Evolutionary conservation across 1,284 basidiomycete species (phyloP).

Genomic region (Mycosarcoma maydis): DNA sequence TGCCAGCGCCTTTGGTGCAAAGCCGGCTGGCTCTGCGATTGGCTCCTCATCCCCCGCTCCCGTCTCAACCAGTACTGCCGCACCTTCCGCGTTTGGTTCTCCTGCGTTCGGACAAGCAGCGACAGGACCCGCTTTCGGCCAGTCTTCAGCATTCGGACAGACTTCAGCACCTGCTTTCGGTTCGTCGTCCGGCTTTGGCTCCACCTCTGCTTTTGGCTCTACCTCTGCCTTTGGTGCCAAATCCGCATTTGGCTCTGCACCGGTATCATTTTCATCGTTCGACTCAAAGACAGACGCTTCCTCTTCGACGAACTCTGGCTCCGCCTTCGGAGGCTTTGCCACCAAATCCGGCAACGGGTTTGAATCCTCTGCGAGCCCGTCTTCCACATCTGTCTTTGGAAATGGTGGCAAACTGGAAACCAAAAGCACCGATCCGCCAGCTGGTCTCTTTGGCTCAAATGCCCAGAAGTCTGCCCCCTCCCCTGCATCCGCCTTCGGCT

Average conservation of each 20-base stretch:
- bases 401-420: constrained; percentile 36
- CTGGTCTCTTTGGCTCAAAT: constrained; percentile 11
- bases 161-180: constrained; percentile 49
- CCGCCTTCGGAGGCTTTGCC: constrained; percentile 41
- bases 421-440: constrained; percentile 5
- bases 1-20: constrained; percentile 16
- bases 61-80: neutral
- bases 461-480: constrained; percentile 2
- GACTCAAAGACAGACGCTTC: constrained; percentile 10
- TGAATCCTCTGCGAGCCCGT: constrained; percentile 9
- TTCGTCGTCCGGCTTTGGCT: constrained; percentile 63
- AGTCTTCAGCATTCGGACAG: constrained; percentile 44
- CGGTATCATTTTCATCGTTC: constrained; percentile 24
- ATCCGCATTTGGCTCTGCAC: constrained; percentile 46
- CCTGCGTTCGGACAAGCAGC: constrained; percentile 65
- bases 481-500: constrained; percentile 21
- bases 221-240: constrained; percentile 33
- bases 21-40: constrained; percentile 29
- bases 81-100: constrained; percentile 59
- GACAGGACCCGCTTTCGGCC: constrained; percentile 46
- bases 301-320: constrained; percentile 24
- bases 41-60: constrained; percentile 17
- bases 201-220: constrained; percentile 58
- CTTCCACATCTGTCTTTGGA: constrained; percentile 31
- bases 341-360: constrained; percentile 28